Evolutionary conservation across 2,329 filamentous ascomycete species (phyloP), one percentile per base, ranked within the genome.

Genomic region (Apiospora malaysiana): DNA sequence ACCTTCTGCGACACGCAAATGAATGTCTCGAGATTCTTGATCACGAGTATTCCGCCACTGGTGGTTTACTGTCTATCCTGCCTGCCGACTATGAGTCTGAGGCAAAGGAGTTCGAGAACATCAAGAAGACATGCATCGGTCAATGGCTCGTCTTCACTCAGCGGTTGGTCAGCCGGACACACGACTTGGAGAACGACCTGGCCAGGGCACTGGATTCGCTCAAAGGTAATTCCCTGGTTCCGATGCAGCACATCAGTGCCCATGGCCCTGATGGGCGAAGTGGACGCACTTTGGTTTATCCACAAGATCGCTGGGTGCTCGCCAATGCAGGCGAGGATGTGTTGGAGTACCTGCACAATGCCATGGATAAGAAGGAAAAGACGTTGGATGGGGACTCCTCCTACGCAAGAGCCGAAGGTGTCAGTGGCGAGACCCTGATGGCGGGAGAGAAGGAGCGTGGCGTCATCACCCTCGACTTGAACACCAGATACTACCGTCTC

Each of bases 21-120:
- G 83, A 86, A 71, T 87, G 88, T 68, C 85, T 91, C 7, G 88
- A 90, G 79, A 82, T 87, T 2, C 83, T 91, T 8, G 89, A 91
- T 73, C 87, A 90, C 75, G 88, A 90, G 77, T 88, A 86, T 74
- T 83, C 83, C 59, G 81, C 84, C 37, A 85, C 86, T 46, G 89
- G 89, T 21, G 89, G 89, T 2, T 79, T 91, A 23, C 80, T 90
- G 56, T 84, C 85, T 23, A 79, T 90, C 9, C 82, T 91, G 0
- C 89, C 88, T 0, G 80, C 81, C 2, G 80, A 82, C 78, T 2
- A 78, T 78, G 7, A 73, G 79, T 7, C 79, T 81, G 69, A 74
- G 75, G 80, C 85, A 68, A 79, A 84, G 40, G 75, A 79, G 27
- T 79, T 82, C 16, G 71, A 72, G 2, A 71, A 74, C 25, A 86